Percentiles rank a stretch among this genome's conserved stretches.
Conservation (phyloP, 208 protist species). For the Acanthamoeba triangularis region DNA sequence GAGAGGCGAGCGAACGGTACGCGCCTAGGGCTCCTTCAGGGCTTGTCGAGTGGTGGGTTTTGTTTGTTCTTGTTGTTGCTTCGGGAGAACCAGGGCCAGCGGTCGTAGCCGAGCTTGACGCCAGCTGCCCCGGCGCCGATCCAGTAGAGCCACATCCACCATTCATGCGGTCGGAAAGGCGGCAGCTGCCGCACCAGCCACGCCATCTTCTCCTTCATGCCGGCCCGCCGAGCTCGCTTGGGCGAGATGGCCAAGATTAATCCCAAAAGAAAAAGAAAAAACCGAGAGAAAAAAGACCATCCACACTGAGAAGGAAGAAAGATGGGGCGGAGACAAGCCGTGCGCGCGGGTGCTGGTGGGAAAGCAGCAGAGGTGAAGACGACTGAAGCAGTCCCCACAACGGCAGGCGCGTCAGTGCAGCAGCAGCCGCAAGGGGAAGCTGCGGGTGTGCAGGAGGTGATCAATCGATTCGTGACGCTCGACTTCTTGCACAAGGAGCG, state of each 20-base stretch:
- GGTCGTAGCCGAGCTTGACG: conserved; percentile 35
- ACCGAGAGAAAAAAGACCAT: background rate
- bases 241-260: background rate
- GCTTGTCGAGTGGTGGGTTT: background rate
- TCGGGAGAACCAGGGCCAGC: conserved; percentile 29
- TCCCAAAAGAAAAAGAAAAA: background rate
- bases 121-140: background rate
- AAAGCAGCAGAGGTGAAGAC: background rate
- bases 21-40: background rate
- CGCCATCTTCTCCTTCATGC: conserved; percentile 4
- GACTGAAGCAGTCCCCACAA: background rate
- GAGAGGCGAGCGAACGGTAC: background rate
- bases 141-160: conserved; percentile 55
- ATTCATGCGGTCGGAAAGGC: background rate
- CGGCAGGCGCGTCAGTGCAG: too few relatives aligned
- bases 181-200: background rate
- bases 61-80: background rate
- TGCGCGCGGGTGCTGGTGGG: background rate
- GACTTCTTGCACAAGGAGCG: conserved; percentile 25
- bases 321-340: background rate
- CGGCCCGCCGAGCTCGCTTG: too few relatives aligned
- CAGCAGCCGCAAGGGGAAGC: background rate
- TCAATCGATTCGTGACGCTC: conserved; percentile 9
- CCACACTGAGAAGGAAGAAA: background rate
- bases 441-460: background rate